Evolutionary conservation across 257 asterid genomes (phyloP), one percentile per base, ranked within the genome.

Genomic region (Leonotis leonurus): DNA sequence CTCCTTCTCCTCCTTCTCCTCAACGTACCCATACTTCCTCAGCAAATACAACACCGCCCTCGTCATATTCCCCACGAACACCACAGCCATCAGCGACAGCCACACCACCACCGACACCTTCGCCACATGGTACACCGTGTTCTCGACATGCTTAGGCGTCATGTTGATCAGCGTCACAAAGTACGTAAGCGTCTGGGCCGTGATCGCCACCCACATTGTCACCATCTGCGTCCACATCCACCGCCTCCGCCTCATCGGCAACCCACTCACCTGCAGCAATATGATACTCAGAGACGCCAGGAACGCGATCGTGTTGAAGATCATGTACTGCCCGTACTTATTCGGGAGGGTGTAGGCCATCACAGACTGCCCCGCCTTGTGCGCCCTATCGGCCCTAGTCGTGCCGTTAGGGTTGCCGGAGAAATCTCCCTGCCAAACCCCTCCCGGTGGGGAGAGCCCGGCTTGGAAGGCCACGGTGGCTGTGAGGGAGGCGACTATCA

Each of bases 401-500:
- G 70, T 66, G 24, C 82, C 37, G 24, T 77, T 61, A 3, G 41
- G 55, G 33, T 68, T 36, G 46, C 79, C 56, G 3, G 65, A 9
- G 16, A 43, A 67, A 3, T 67, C 72, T 9, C 27, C 37, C 62
- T 73, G 79, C 79, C 82, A 77, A 20, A 65, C 72, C 0, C 81
- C 81, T 3, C 81, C 81, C 17, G 81, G 81, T 0, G 78, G 78
- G 29, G 78, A 72, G 49, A 77, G 65, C 12, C 71, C 76, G 0
- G 71, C 82, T 27, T 77, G 78, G 54, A 67, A 77, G n/a, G 82
- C 79, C 6, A 65, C 70, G 0, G 74, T 65, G 10, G 82, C 79
- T 1, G 71, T 68, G 26, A 73, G 55, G 9, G 82, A 77, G 39
- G 82, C 82, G 10, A 77, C 82, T n/a, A 77, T 75, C 82, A 73